These are phyloP conservation scores for Paspalum vaginatum DNA, from an alignment of 176 grass and related monocot species.

Conservation along the genomic window DNA sequence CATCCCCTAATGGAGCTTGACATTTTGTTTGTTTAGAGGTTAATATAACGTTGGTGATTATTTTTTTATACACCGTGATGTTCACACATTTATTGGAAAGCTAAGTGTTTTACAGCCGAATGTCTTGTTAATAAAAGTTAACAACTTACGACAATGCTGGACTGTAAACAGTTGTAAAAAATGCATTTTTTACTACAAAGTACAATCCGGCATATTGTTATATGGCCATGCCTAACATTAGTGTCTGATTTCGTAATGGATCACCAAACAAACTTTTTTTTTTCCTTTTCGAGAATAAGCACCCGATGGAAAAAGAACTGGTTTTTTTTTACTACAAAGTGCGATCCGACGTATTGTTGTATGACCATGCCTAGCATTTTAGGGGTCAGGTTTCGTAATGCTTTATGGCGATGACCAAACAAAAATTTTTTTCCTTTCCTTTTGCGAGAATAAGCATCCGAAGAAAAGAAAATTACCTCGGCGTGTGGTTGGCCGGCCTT, in stretches of 20 bases:
- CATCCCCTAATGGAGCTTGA: neutral
- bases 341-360: neutral
- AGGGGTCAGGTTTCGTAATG: neutral
- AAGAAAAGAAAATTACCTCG: slow-evolving; percentile 32
- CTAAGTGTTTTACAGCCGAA: neutral
- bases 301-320: too few relatives aligned
- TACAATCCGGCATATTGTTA: neutral
- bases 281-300: too few relatives aligned
- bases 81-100: neutral
- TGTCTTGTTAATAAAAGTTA: neutral
- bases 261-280: too few relatives aligned
- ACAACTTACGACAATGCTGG: neutral
- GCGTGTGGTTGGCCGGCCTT: slow-evolving; percentile 88
- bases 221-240: neutral
- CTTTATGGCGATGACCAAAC: neutral
- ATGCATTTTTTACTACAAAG: neutral
- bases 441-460: neutral
- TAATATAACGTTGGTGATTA: neutral
- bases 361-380: neutral
- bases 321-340: neutral
- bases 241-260: too few relatives aligned
- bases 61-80: neutral
- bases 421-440: neutral
- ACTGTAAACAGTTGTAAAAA: neutral
- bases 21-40: neutral